These are phyloP conservation scores for Pezicula radicicola DNA, from an alignment of 2,329 filamentous ascomycete species.

Conservation along the genomic window DNA sequence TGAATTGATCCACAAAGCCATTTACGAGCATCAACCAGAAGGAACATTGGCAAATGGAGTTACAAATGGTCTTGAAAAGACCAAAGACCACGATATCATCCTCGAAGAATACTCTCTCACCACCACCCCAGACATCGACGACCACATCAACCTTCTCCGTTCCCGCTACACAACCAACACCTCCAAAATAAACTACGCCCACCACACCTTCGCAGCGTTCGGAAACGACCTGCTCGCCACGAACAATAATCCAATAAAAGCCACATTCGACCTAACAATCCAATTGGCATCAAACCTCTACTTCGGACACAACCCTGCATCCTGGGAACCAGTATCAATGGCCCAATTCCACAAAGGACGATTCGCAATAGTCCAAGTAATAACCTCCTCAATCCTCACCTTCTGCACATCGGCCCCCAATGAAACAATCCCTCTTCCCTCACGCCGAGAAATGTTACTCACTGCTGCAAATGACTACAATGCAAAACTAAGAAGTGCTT, in stretches of 20 bases:
- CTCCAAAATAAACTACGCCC: slow-evolving; percentile 5
- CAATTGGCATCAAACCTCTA: slow-evolving; percentile 18
- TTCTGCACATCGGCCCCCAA: slow-evolving; percentile 16
- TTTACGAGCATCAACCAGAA: slow-evolving; percentile 4
- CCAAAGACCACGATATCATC: background rate
- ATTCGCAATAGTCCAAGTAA: slow-evolving; percentile 18
- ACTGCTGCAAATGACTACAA: slow-evolving; percentile 2
- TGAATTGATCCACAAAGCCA: slow-evolving; percentile 1
- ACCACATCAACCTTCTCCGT: slow-evolving; percentile 11
- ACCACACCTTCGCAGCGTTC: slow-evolving; percentile 7
- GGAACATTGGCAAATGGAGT: background rate
- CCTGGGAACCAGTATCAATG: slow-evolving; percentile 19
- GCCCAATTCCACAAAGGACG: slow-evolving; percentile 20
- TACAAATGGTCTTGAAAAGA: background rate
- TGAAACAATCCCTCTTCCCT: slow-evolving; percentile 7
- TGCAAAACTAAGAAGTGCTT: background rate
- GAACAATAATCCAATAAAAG: slow-evolving; percentile 11
- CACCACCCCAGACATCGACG: slow-evolving; percentile 10
- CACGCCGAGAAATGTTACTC: background rate
- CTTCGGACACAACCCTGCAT: slow-evolving; percentile 17
- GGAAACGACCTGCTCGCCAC: slow-evolving; percentile 7
- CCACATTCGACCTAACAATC: slow-evolving; percentile 13
- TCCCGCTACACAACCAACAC: slow-evolving; percentile 5
- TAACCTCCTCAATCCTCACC: slow-evolving; percentile 6
- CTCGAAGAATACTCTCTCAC: slow-evolving; percentile 2